These are phyloP conservation scores for Ganoderma resinaceum DNA, from an alignment of 1,284 basidiomycete species.

Conservation along the genomic window DNA sequence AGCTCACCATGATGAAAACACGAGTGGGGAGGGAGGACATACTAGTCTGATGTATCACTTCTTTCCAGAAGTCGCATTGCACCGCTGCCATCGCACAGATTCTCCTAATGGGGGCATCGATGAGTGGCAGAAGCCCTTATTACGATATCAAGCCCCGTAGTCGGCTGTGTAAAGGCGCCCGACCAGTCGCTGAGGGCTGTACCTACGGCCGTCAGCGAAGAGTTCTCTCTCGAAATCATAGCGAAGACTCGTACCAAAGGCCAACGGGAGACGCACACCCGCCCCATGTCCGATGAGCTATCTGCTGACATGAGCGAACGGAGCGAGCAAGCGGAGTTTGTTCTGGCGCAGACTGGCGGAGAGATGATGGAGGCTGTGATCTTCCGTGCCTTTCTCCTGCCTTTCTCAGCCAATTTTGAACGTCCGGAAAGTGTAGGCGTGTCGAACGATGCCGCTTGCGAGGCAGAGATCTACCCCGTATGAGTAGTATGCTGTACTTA, in stretches of 20 bases:
- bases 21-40: constrained; percentile 24
- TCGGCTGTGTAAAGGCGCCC: constrained; percentile 21
- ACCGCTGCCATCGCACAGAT: constrained; percentile 4
- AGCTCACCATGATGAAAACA: constrained; percentile 29
- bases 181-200: constrained; percentile 11
- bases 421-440: constrained; percentile 7
- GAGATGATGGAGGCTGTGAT: constrained; percentile 16
- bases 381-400: constrained; percentile 12
- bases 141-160: constrained; percentile 16
- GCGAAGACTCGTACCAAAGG: constrained; percentile 4
- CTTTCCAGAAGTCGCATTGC: constrained; percentile 28
- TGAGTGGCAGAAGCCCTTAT: not conserved
- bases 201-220: constrained; percentile 14
- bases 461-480: not conserved
- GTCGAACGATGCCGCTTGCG: not conserved
- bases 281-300: constrained; percentile 16
- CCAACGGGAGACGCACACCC: not conserved
- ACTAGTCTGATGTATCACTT: constrained; percentile 14
- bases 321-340: constrained; percentile 9
- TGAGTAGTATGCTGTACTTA: not conserved
- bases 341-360: not conserved
- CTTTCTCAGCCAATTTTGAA: constrained; percentile 13
- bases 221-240: constrained; percentile 13
- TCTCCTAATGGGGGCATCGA: constrained; percentile 7
- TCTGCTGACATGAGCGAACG: constrained; percentile 18